Evolutionary conservation across 768 basidiomycete species (phyloP).

Genomic region (Tylopilus plumbeoviolaceoides): DNA sequence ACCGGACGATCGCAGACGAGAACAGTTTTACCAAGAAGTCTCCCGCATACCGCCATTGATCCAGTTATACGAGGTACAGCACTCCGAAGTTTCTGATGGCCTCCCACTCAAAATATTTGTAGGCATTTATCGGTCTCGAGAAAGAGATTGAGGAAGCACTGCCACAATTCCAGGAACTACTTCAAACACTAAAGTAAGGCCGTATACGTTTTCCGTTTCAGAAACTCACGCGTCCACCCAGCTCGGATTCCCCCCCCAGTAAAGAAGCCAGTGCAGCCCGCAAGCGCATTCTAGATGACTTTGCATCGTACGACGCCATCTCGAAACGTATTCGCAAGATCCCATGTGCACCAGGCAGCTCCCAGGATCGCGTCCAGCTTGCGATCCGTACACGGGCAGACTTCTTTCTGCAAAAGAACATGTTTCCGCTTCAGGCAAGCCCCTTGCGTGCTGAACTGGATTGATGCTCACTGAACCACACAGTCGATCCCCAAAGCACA

Average conservation of each 20-base stretch:
- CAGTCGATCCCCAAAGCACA: slow-evolving; percentile 50
- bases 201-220: slow-evolving; percentile 9
- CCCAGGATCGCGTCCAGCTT: slow-evolving; percentile 79
- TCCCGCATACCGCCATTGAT: slow-evolving; percentile 56
- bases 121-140: slow-evolving; percentile 74
- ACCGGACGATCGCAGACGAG: slow-evolving; percentile 45
- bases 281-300: slow-evolving; percentile 79
- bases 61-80: slow-evolving; percentile 64
- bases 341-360: slow-evolving; percentile 61
- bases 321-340: slow-evolving; percentile 80
- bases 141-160: slow-evolving; percentile 85
- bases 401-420: slow-evolving; percentile 82
- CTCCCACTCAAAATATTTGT: slow-evolving; percentile 1
- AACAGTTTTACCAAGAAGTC: slow-evolving; percentile 72
- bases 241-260: slow-evolving; percentile 49
- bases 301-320: slow-evolving; percentile 85
- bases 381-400: slow-evolving; percentile 77
- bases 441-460: not conserved
- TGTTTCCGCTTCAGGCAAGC: slow-evolving; percentile 52
- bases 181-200: slow-evolving; percentile 61
- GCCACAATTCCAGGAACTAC: slow-evolving; percentile 84
- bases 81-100: not conserved
- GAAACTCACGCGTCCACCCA: slow-evolving; percentile 2
- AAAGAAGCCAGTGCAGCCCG: slow-evolving; percentile 68
- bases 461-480: not conserved